phyloP scores from a whole-genome alignment of 768 basidiomycete species.

The Wakefieldia striispora region DNA sequence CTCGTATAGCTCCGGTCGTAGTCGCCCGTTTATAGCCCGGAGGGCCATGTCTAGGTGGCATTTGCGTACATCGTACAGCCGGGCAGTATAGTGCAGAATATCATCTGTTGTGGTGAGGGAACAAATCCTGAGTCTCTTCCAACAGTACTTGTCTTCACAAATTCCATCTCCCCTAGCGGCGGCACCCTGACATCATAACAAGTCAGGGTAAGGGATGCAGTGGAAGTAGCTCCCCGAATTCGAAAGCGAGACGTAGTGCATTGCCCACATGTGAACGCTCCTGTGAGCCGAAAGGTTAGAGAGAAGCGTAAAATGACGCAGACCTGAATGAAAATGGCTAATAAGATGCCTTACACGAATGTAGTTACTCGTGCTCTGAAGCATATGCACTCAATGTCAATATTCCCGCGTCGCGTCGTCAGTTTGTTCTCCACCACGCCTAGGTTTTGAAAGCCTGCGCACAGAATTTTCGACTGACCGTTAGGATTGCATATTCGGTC shows the following conservation, averaged over 20 bases:
- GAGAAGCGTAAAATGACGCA: too few species aligned
- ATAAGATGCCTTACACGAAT: conserved; percentile 6
- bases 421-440: conserved; percentile 13
- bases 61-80: too few species aligned
- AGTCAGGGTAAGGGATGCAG: background rate
- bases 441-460: conserved; percentile 12
- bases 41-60: too few species aligned
- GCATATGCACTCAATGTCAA: conserved; percentile 2
- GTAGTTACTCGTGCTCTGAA: conserved; percentile 13
- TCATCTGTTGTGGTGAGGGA: background rate
- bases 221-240: too few species aligned
- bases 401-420: background rate
- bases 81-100: too few species aligned
- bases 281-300: background rate
- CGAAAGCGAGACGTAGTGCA: conserved; percentile 11
- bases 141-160: conserved; percentile 10
- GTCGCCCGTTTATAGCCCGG: too few species aligned
- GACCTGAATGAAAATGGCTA: background rate
- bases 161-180: conserved; percentile 21
- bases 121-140: conserved; percentile 16
- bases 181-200: conserved; percentile 8
- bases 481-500: conserved; percentile 4
- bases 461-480: conserved; percentile 28
- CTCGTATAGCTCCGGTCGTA: too few species aligned
- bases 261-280: conserved; percentile 17